Evolutionary conservation across 1,284 basidiomycete species (phyloP).

Genomic region (Melampsora larici-populina): DNA sequence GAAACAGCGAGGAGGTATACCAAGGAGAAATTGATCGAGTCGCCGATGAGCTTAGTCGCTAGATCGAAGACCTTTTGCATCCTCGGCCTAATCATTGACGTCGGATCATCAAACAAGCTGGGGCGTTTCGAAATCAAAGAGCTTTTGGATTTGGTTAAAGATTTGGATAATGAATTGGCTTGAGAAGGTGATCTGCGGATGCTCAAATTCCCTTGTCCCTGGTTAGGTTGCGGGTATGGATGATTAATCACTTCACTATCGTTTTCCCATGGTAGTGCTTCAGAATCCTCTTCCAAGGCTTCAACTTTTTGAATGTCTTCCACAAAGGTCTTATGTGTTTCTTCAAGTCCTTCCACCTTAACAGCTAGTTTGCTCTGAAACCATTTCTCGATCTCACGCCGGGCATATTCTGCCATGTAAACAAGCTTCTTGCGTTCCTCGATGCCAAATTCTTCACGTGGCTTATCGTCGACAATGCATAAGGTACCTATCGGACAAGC

Average conservation of each 20-base stretch:
- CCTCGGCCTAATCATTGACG: slow-evolving; percentile 23
- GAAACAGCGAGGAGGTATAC: slow-evolving; percentile 47
- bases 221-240: not conserved
- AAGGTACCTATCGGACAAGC: slow-evolving; percentile 47
- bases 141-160: not conserved
- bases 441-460: slow-evolving; percentile 45
- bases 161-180: not conserved
- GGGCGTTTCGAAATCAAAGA: not conserved
- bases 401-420: no score
- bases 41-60: slow-evolving; percentile 46
- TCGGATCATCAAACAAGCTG: slow-evolving; percentile 3
- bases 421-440: slow-evolving; percentile 47
- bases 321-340: not conserved
- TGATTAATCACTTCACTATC: no score
- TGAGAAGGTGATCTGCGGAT: not conserved
- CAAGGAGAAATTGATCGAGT: slow-evolving; percentile 48
- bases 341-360: slow-evolving; percentile 31
- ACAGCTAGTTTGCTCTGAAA: slow-evolving; percentile 34
- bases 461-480: slow-evolving; percentile 48
- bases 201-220: not conserved
- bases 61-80: slow-evolving; percentile 49
- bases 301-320: not conserved
- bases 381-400: slow-evolving; percentile 45
- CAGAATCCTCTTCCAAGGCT: no score
- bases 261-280: not conserved